phyloP scores from a whole-genome alignment of 768 basidiomycete species.

The Naganishia vaughanmartiniae region DNA sequence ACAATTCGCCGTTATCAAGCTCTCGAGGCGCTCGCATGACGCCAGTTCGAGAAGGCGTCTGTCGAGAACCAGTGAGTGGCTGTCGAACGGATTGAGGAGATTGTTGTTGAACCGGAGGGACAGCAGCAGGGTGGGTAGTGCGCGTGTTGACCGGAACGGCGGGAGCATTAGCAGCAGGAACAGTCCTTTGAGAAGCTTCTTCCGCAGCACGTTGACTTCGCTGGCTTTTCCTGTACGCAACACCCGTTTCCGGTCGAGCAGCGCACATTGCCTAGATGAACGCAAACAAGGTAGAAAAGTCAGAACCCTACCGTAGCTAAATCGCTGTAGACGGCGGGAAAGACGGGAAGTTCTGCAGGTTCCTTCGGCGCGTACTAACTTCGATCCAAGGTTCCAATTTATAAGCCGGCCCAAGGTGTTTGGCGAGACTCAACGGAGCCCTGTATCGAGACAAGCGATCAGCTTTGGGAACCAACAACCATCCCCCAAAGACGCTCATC shows the following conservation, averaged over 20 bases:
- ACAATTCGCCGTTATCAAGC: too few species aligned
- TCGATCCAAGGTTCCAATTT: constrained; percentile 56
- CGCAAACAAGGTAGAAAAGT: background rate
- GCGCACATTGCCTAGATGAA: constrained; percentile 63
- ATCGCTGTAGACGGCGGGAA: background rate
- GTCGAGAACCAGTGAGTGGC: too few species aligned
- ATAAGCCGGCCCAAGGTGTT: constrained; percentile 68
- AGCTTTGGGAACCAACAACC: background rate
- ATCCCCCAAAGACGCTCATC: constrained; percentile 22
- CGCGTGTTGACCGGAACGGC: background rate
- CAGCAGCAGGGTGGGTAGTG: background rate
- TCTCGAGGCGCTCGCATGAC: too few species aligned
- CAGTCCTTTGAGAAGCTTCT: constrained; percentile 34
- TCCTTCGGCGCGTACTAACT: constrained; percentile 36
- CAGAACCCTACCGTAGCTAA: background rate
- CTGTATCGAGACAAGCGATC: constrained; percentile 33
- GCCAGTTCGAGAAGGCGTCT: too few species aligned
- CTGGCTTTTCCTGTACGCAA: constrained; percentile 71
- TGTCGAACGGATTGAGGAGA: background rate
- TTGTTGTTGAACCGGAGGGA: background rate
- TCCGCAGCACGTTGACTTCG: constrained; percentile 50
- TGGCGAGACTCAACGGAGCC: constrained; percentile 57
- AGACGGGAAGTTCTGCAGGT: background rate
- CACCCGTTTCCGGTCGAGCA: constrained; percentile 73
- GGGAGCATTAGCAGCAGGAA: background rate